These are phyloP conservation scores for Chlamydomonas sphaeroides DNA, from an alignment of 139 green algal species.

Conservation along the genomic window DNA sequence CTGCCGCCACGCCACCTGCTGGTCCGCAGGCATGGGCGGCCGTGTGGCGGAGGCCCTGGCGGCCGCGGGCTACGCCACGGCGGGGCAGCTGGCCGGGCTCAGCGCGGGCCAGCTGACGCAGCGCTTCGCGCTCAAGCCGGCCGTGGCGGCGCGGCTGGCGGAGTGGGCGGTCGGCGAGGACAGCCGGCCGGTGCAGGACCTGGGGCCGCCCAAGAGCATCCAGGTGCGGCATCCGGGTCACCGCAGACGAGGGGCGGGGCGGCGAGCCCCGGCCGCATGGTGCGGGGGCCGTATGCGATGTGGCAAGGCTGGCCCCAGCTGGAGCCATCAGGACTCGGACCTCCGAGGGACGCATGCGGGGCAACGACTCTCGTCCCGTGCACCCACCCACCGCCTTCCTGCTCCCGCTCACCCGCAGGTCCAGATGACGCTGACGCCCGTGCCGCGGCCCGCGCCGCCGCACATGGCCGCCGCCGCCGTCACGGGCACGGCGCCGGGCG, in stretches of 20 bases:
- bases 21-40: slow-evolving; percentile 10
- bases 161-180: not conserved
- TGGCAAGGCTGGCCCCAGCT: too few species aligned
- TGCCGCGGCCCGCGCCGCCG: not conserved
- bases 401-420: not conserved
- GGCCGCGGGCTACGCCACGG: not conserved
- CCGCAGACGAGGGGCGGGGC: too few species aligned
- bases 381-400: too few species aligned
- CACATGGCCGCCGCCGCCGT: not conserved
- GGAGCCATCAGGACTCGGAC: too few species aligned
- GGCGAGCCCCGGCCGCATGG: too few species aligned
- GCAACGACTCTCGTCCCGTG: too few species aligned
- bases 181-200: not conserved
- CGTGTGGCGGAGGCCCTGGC: not conserved
- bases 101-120: not conserved
- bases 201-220: slow-evolving; percentile 13
- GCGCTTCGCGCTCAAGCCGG: slow-evolving; percentile 3
- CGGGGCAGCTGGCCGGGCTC: not conserved
- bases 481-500: not conserved
- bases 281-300: too few species aligned
- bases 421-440: slow-evolving; percentile 18
- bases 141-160: not conserved
- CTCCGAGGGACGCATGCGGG: too few species aligned
- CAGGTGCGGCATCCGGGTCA: too few species aligned
- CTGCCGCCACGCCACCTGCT: too few species aligned